Conservation (phyloP, 371 early-diverging fungal genomes). For the Cokeromyces recurvatus region DNA sequence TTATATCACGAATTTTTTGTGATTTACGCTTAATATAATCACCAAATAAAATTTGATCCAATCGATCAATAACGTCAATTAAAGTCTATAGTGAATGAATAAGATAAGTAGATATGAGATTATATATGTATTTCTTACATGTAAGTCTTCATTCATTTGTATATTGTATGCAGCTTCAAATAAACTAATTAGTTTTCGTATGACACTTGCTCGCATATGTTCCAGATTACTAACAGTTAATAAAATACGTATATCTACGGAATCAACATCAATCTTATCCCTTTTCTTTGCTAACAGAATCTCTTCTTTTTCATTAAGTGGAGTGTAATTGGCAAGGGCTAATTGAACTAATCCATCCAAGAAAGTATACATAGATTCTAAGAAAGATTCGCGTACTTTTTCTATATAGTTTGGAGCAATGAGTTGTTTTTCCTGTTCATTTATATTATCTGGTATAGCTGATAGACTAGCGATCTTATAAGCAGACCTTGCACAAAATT, state of each 20-base stretch:
- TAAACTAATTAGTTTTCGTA: slow-evolving; percentile 70
- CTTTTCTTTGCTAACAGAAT: slow-evolving; percentile 29
- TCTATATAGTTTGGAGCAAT: slow-evolving; percentile 44
- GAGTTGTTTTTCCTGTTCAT: slow-evolving; percentile 7
- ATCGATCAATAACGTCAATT: slow-evolving; percentile 55
- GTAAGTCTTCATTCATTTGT: slow-evolving; percentile 60
- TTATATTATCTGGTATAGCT: slow-evolving; percentile 40
- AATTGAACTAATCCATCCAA: slow-evolving; percentile 70
- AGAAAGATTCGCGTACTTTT: slow-evolving; percentile 54
- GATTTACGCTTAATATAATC: slow-evolving; percentile 80
- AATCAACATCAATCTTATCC: slow-evolving; percentile 42
- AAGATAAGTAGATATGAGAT: no score
- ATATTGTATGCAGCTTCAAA: slow-evolving; percentile 66
- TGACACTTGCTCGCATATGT: slow-evolving; percentile 58
- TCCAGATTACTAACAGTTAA: slow-evolving; percentile 79
- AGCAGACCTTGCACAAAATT: slow-evolving; percentile 63
- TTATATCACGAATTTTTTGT: slow-evolving; percentile 58
- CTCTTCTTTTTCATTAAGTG: slow-evolving; percentile 37
- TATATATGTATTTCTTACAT: slow-evolving; percentile 54
- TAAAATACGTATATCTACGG: slow-evolving; percentile 64
- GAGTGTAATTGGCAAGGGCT: slow-evolving; percentile 53
- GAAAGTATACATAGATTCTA: slow-evolving; percentile 61
- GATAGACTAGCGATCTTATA: slow-evolving; percentile 54
- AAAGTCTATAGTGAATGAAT: slow-evolving; percentile 41
- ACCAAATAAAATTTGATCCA: slow-evolving; percentile 80